Percentiles rank a stretch among this genome's conserved stretches.
These are phyloP conservation scores for Cordyceps cateniannulata DNA, from an alignment of 2,329 filamentous ascomycete species.

Conservation along the genomic window DNA sequence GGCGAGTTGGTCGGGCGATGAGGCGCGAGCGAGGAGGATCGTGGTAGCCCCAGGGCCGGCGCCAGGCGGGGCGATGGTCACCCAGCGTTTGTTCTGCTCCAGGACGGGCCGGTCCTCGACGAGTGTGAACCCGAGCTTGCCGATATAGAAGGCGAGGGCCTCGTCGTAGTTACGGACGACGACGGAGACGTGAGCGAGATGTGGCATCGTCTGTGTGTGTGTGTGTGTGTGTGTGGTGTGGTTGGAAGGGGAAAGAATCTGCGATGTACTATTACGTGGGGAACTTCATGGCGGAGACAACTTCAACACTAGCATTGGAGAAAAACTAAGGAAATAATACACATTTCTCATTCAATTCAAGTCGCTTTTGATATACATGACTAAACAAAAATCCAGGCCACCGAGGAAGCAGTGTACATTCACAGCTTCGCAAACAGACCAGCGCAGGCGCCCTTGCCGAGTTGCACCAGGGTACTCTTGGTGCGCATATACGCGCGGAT, in stretches of 20 bases:
- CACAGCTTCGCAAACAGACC: slow-evolving; percentile 65
- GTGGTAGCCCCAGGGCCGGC: neutral
- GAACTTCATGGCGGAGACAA: neutral
- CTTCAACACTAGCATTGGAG: neutral
- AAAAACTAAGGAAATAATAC: neutral
- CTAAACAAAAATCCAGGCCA: neutral
- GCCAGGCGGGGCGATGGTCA: slow-evolving; percentile 6
- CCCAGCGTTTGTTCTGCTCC: slow-evolving; percentile 15
- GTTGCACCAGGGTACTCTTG: slow-evolving; percentile 83
- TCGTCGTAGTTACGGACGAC: slow-evolving; percentile 16
- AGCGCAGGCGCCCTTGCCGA: slow-evolving; percentile 57
- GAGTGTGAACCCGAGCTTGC: slow-evolving; percentile 16
- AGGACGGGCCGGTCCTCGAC: slow-evolving; percentile 13
- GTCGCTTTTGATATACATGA: neutral
- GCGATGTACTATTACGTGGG: neutral
- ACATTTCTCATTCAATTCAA: slow-evolving; percentile 1
- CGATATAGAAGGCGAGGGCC: slow-evolving; percentile 14
- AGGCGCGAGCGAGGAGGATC: slow-evolving; percentile 12
- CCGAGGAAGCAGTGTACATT: neutral
- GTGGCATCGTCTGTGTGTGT: slow-evolving; percentile 9
- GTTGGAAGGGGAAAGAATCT: neutral
- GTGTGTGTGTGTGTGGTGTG: neutral
- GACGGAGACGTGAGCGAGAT: slow-evolving; percentile 13
- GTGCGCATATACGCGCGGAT: slow-evolving; percentile 78
- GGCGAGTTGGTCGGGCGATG: slow-evolving; percentile 13